These are phyloP conservation scores for Colletotrichum sp. DNA, from an alignment of 2,329 filamentous ascomycete species.

Conservation along the genomic window DNA sequence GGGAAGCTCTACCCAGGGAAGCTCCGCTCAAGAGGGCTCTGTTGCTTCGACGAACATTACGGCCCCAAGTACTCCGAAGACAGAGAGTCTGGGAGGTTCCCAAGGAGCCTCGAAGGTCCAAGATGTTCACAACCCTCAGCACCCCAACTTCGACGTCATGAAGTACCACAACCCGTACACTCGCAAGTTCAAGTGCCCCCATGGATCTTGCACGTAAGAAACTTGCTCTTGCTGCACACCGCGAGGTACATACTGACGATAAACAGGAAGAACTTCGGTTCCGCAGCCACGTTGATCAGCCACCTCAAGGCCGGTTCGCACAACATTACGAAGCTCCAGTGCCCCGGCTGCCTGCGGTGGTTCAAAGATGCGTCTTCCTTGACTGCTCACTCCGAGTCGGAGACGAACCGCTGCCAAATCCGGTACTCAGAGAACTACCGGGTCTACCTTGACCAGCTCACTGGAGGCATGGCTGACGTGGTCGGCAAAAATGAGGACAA, in stretches of 20 bases:
- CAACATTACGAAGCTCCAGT: conserved; percentile 37
- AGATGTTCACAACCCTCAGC: conserved; percentile 48
- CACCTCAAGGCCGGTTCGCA: conserved; percentile 54
- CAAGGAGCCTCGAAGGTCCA: conserved; percentile 10
- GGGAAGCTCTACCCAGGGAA: conserved; percentile 29
- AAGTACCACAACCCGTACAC: conserved; percentile 49
- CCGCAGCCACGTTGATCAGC: conserved; percentile 30
- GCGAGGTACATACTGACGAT: conserved; percentile 9
- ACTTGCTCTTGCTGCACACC: background rate
- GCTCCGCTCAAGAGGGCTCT: conserved; percentile 8
- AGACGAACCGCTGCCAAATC: conserved; percentile 45
- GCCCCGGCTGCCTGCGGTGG: conserved; percentile 47
- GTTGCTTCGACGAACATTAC: background rate
- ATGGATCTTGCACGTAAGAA: conserved; percentile 54
- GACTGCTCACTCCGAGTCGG: conserved; percentile 53
- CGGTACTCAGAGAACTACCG: conserved; percentile 44
- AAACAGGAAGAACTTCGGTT: conserved; percentile 46
- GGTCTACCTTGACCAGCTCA: conserved; percentile 41
- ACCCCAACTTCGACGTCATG: conserved; percentile 49
- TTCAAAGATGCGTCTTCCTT: conserved; percentile 49
- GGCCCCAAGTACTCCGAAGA: background rate
- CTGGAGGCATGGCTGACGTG: conserved; percentile 40
- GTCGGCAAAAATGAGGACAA: conserved; percentile 35
- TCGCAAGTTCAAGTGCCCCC: conserved; percentile 58
- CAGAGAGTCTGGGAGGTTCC: background rate